Percentiles rank a stretch among this genome's conserved stretches.
Evolutionary conservation across 2,329 filamentous ascomycete genomes (phyloP).

Genomic region (Juglanconis juglandina): DNA sequence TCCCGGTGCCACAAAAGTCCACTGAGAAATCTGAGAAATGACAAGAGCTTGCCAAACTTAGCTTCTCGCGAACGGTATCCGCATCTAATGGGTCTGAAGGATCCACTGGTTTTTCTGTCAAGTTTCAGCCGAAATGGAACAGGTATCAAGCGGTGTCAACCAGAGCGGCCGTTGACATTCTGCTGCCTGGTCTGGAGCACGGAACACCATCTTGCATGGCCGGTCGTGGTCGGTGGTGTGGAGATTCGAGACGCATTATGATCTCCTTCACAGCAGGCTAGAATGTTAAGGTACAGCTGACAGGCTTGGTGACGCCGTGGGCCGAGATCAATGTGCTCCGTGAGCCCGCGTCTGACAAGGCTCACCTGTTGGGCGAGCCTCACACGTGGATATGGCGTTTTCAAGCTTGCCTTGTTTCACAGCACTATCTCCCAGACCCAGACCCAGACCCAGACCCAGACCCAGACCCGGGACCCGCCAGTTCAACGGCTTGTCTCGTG

Average conservation of each 20-base stretch:
- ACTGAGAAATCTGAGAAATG: conserved; percentile 6
- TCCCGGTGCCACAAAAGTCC: background rate
- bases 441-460: background rate
- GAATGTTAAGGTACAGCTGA: too few species aligned
- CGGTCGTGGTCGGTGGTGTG: too few species aligned
- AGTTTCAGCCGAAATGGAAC: background rate
- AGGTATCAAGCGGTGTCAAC: background rate
- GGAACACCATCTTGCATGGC: too few species aligned
- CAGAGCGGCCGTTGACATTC: too few species aligned
- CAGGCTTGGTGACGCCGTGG: too few species aligned
- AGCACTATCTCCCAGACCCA: background rate
- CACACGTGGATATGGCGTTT: background rate
- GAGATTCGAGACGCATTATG: too few species aligned
- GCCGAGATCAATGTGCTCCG: too few species aligned
- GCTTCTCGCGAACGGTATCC: conserved; percentile 1
- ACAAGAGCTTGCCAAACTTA: conserved; percentile 11
- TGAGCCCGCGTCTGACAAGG: background rate
- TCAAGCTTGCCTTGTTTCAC: background rate
- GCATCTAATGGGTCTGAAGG: background rate
- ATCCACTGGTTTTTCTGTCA: background rate
- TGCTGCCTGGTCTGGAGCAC: too few species aligned
- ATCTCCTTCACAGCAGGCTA: too few species aligned
- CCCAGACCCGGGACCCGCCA: background rate
- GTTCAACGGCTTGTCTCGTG: background rate
- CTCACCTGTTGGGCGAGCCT: background rate